Conservation (phyloP, 768 basidiomycete genomes). For the Exsudoporus frostii region DNA sequence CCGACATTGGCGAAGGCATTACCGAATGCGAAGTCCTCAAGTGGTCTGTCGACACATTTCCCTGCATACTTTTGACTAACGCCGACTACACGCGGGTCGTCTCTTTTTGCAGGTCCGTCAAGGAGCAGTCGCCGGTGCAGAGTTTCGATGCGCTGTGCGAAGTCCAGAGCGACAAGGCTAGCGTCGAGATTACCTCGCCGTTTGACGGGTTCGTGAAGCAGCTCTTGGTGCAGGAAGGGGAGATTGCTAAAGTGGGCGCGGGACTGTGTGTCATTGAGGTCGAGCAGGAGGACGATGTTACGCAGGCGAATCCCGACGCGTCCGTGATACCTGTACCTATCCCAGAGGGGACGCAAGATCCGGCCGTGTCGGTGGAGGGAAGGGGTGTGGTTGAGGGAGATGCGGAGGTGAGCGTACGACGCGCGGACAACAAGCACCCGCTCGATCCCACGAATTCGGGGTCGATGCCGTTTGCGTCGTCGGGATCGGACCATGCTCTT, state of each 20-base stretch:
- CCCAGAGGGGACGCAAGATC: conserved; percentile 9
- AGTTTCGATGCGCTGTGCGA: conserved; percentile 77
- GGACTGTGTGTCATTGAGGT: conserved; percentile 79
- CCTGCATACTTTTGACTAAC: conserved; percentile 9
- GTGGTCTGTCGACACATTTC: conserved; percentile 50
- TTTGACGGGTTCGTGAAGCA: conserved; percentile 74
- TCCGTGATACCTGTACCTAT: background rate
- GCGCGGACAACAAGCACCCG: conserved; percentile 44
- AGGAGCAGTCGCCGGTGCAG: conserved; percentile 47
- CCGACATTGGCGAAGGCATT: conserved; percentile 88
- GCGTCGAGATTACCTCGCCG: conserved; percentile 87
- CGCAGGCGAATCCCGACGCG: background rate
- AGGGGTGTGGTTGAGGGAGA: background rate
- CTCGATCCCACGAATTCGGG: conserved; percentile 53
- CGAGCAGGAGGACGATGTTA: conserved; percentile 48
- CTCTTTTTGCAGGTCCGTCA: conserved; percentile 52
- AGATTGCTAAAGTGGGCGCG: conserved; percentile 79
- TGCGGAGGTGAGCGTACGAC: background rate
- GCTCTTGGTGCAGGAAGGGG: conserved; percentile 74
- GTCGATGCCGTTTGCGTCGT: conserved; percentile 13
- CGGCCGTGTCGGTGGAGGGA: conserved; percentile 1
- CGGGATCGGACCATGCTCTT: conserved; percentile 41
- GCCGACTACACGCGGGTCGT: background rate
- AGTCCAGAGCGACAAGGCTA: conserved; percentile 88
- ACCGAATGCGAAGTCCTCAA: conserved; percentile 88